Evolutionary conservation across 176 grass and related monocot species (phyloP), one percentile per base, ranked within the genome.

Genomic region (Carex myosuroides): DNA sequence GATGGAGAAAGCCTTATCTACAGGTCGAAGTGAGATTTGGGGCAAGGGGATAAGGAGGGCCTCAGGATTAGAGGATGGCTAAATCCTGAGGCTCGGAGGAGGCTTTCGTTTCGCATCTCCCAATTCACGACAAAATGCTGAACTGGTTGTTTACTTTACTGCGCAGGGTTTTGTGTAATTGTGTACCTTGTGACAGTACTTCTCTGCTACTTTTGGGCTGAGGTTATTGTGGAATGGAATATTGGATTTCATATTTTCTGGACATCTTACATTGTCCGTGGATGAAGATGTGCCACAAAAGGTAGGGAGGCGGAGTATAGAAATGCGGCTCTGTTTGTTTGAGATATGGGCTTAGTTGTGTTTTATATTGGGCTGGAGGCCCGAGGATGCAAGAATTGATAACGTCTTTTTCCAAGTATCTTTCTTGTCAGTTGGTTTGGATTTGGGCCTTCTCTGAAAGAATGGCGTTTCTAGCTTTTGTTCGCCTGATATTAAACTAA

Each of bases 41-140:
- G 79, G 48, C 60, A 71, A 53, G 60, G 88, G 74, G 90, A 85
- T 83, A 89, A 88, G 93, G 88, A 88, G 70, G 82, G 89, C 88
- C 90, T 87, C 61, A 85, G 88, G 86, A 90, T 70, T 78, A 79
- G 76, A 29, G 30, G 52, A 57, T 30, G 78, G 24, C 6, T 14
- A 85, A 5, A 90, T 85, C 80, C 70, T 85, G 84, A 86, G 87
- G 89, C 85, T 81, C 64, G 61, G 37, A 83, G 10, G 11, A 17
- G 21, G 81, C 39, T 37, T 69, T 83, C 62, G 39, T 83, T 83
- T 67, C 61, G 60, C 54, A 7, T 13, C 56, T 60, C 8, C 64
- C 46, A 21, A 75, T 75, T 75, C 52, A 57, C 73, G 73, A 78
- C 73, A 77, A 57, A 77, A 16, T 30, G 20, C 10, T 8, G 2